phyloP scores from a whole-genome alignment of 495 filamentous ascomycete species.

The Hypoxylon lienhwacheense region DNA sequence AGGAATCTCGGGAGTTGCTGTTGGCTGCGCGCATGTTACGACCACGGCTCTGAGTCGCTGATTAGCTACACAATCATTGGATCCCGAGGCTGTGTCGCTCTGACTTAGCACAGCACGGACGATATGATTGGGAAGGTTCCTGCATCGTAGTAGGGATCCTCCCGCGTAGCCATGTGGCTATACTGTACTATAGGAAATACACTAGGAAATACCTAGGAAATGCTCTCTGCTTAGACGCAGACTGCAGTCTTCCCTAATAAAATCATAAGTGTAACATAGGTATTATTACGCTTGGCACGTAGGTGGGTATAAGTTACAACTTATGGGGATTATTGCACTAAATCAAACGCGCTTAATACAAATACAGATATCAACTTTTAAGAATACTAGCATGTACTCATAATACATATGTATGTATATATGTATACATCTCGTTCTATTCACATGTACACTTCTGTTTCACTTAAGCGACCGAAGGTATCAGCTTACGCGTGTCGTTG shows the following conservation, averaged over 20 bases:
- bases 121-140: conserved; percentile 19
- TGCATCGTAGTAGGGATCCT: conserved; percentile 28
- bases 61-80: conserved; percentile 1
- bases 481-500: conserved; percentile 22
- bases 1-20: conserved; percentile 13
- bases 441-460: neutral
- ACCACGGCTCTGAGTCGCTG: neutral
- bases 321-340: too few species aligned
- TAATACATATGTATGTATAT: too few species aligned
- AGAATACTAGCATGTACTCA: too few species aligned
- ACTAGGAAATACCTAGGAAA: too few species aligned
- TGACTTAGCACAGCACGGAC: neutral
- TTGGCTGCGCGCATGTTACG: conserved; percentile 12
- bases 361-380: too few species aligned
- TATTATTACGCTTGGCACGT: too few species aligned
- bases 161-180: conserved; percentile 29
- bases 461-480: neutral
- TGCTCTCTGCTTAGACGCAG: too few species aligned
- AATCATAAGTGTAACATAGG: too few species aligned
- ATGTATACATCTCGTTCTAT: neutral
- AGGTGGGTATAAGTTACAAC: too few species aligned
- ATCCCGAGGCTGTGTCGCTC: conserved; percentile 12
- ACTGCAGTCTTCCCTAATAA: too few species aligned
- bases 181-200: conserved; percentile 6
- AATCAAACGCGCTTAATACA: too few species aligned